Conservation (phyloP, 371 early-diverging fungal species). For the Syncephalastrum sp. region DNA sequence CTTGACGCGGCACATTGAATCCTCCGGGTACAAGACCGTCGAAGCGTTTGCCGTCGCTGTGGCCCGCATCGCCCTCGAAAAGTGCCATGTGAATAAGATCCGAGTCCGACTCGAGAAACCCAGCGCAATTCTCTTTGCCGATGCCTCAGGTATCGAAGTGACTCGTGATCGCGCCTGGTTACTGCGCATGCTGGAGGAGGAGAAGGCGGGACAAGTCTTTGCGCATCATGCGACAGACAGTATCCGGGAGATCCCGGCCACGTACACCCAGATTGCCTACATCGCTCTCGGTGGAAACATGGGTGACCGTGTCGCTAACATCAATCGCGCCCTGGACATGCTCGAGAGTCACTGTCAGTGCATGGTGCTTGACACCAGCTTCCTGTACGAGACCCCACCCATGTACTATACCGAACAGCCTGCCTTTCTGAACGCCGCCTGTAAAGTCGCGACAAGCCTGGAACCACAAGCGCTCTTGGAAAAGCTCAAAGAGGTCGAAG, state of each 20-base stretch:
- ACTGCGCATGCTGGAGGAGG: conserved; percentile 29
- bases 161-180: conserved; percentile 70
- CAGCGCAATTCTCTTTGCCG: conserved; percentile 89
- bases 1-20: conserved; percentile 67
- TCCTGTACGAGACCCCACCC: conserved; percentile 93
- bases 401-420: conserved; percentile 96
- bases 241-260: conserved; percentile 30
- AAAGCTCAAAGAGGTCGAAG: conserved; percentile 83
- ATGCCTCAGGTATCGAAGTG: conserved; percentile 88
- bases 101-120: conserved; percentile 91
- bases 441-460: conserved; percentile 80
- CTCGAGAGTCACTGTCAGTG: conserved; percentile 55
- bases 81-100: conserved; percentile 83
- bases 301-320: conserved; percentile 79
- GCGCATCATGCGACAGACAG: conserved; percentile 26
- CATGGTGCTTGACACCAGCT: conserved; percentile 88
- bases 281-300: conserved; percentile 94
- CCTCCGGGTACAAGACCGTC: conserved; percentile 78
- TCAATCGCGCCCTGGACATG: conserved; percentile 70
- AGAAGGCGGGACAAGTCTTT: conserved; percentile 28
- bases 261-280: conserved; percentile 51
- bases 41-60: conserved; percentile 81
- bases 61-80: conserved; percentile 69
- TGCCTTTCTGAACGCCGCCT: conserved; percentile 86
- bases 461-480: conserved; percentile 74